A percentile compares a stretch with the other conserved stretches of the same genome.
These are phyloP conservation scores for Besnoitia besnoiti DNA, from an alignment of 169 alveolate genomes.

Conservation along the genomic window DNA sequence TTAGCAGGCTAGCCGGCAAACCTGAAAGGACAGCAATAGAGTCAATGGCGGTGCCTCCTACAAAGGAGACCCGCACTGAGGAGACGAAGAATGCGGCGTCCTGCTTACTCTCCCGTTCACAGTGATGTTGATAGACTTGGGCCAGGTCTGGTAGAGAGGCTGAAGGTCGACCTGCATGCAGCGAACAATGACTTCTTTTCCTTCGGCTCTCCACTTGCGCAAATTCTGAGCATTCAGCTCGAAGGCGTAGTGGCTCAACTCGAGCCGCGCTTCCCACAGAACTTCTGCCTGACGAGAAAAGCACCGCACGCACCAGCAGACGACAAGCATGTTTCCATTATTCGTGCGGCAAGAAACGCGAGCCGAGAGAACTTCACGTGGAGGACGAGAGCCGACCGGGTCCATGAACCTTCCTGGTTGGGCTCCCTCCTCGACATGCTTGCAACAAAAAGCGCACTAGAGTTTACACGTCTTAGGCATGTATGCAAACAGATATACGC, in stretches of 20 bases:
- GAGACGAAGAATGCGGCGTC: too few species aligned
- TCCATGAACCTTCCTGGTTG: too few species aligned
- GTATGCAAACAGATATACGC: too few species aligned
- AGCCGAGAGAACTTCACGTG: too few species aligned
- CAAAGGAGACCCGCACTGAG: too few species aligned
- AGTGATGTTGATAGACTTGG: slow-evolving; percentile 40
- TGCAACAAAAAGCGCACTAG: too few species aligned
- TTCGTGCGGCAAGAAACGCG: too few species aligned
- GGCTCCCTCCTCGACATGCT: too few species aligned
- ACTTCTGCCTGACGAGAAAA: slow-evolving; percentile 21
- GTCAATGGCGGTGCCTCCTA: neutral
- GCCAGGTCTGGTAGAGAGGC: slow-evolving; percentile 60
- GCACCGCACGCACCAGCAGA: neutral
- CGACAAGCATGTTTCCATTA: too few species aligned
- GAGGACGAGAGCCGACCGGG: too few species aligned
- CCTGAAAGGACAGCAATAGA: neutral
- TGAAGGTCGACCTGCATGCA: slow-evolving; percentile 54
- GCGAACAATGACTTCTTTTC: slow-evolving; percentile 28
- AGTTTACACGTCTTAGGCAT: too few species aligned
- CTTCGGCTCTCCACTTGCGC: slow-evolving; percentile 41
- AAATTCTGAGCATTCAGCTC: neutral
- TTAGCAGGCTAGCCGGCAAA: slow-evolving; percentile 1
- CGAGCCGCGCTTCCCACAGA: slow-evolving; percentile 15
- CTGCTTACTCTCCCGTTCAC: slow-evolving; percentile 60
- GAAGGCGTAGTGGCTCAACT: slow-evolving; percentile 5